Evolutionary conservation across 306 rosid species (phyloP).

Genomic region (Abrus pulchellus): DNA sequence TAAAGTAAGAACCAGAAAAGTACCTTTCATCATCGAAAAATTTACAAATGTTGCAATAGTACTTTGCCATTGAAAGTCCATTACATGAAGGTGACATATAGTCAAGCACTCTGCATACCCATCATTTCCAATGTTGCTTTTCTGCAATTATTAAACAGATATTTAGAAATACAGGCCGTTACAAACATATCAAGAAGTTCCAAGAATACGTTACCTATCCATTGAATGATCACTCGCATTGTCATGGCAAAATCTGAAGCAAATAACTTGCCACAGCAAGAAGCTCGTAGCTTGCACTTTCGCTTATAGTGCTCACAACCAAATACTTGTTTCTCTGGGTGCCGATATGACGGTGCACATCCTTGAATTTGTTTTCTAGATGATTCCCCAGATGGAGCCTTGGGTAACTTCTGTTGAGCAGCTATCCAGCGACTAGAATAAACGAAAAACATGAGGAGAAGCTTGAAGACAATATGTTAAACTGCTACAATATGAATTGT

Average conservation of each 20-base stretch:
- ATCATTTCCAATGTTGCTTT: constrained; percentile 94
- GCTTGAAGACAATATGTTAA: constrained; percentile 40
- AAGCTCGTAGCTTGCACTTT: constrained; percentile 97
- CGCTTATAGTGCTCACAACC: constrained; percentile 99
- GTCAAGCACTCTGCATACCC: constrained; percentile 90
- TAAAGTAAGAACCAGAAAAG: constrained; percentile 35
- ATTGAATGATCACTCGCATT: constrained; percentile 97
- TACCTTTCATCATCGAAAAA: constrained; percentile 99
- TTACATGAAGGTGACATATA: constrained; percentile 83
- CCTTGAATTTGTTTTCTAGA: constrained; percentile 78
- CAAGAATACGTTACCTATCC: constrained; percentile 80
- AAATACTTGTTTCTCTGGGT: constrained; percentile 71
- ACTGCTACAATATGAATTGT: constrained; percentile 36
- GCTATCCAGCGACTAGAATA: constrained; percentile 96
- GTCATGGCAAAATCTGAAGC: constrained; percentile 97
- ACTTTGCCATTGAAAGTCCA: constrained; percentile 87
- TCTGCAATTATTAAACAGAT: constrained; percentile 60
- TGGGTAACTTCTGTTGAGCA: constrained; percentile 92
- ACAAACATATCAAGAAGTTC: constrained; percentile 31
- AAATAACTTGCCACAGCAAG: constrained; percentile 94
- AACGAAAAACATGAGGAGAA: constrained; percentile 42
- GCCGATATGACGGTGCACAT: constrained; percentile 70
- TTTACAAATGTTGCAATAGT: constrained; percentile 91
- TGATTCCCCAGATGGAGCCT: constrained; percentile 67
- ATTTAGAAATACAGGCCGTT: constrained; percentile 40